phyloP scores from a whole-genome alignment of 495 filamentous ascomycete species.

The Tetracladium marchalianum region DNA sequence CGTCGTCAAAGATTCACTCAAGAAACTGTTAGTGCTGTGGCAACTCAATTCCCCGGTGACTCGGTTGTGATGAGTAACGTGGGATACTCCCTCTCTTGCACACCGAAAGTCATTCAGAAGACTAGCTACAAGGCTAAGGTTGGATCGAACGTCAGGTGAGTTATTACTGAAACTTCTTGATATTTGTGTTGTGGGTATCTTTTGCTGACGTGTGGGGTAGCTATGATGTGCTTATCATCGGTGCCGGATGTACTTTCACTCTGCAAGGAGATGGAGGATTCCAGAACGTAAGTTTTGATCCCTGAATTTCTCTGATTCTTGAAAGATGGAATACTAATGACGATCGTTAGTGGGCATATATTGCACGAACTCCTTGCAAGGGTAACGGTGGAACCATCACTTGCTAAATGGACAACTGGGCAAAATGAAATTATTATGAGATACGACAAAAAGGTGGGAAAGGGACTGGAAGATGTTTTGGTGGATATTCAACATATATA shows the following conservation, averaged over 20 bases:
- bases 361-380: too few species aligned
- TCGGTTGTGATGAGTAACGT: slow-evolving; percentile 7
- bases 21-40: slow-evolving; percentile 1
- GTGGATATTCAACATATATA: too few species aligned
- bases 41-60: slow-evolving; percentile 1
- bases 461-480: too few species aligned
- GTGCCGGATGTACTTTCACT: slow-evolving; percentile 1
- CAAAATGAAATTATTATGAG: too few species aligned
- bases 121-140: slow-evolving; percentile 7
- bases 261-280: slow-evolving; percentile 6
- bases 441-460: too few species aligned
- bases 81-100: not conserved
- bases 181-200: not conserved
- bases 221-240: slow-evolving; percentile 7
- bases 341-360: too few species aligned
- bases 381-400: too few species aligned
- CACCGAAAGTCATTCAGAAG: not conserved
- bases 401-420: too few species aligned
- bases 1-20: slow-evolving; percentile 7
- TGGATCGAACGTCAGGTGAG: not conserved
- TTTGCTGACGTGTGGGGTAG: not conserved
- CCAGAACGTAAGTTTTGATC: slow-evolving; percentile 5
- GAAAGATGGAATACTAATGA: too few species aligned
- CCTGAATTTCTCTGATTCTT: too few species aligned
- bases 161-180: not conserved